Evolutionary conservation across 495 filamentous ascomycete genomes (phyloP), one percentile per base, ranked within the genome.

Genomic region (Penicillium riverlandense): DNA sequence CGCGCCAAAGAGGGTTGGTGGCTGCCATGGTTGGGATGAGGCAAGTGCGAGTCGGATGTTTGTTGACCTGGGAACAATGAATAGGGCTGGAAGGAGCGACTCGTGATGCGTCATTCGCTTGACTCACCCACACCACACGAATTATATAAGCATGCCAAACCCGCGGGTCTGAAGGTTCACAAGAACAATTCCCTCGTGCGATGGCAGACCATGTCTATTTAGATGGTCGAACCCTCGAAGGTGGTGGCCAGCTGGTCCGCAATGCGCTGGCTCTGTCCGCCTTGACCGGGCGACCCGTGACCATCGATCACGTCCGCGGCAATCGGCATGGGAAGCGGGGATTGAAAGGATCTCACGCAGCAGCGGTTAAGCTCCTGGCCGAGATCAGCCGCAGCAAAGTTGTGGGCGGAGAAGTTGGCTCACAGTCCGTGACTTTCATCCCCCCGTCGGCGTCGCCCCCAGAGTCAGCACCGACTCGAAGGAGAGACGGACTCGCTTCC

Each of bases 241-340:
- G 89, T 32, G 89, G 88, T 29, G 89, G 88, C 8, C 88, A 95
- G 59, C 69, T 95, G 1, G 74, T 92, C 28, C 78, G 89, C 37
- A 72, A 86, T 35, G 85, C 86, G 1, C 62, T 86, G 29, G 77
- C 75, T 8, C 63, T 95, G 1, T 80, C 87, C 0, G 78, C 85
- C 0, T 67, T 94, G 6, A 83, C 82, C 7, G 63, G 71, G 6
- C 72, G 66, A 7, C 78, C 87, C 6, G 68, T 95, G 37, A 69
- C 71, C 35, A 80, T 95, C 37, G 65, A 75, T 28, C 55, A 86
- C 51, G 80, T 92, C 12, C 75, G 89, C 12, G 86, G 79, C 13
- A 89, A 85, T 38, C 70, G 89, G 30, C 33, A 45, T n/a, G 58
- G 61, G 7, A 65, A 66, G 13, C 63, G 62, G 61, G 88, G 89